Evolutionary conservation across 805 yeast genomes (phyloP), one percentile per base, ranked within the genome.

Genomic region (baker's yeast (Saccharomyces cerevisiae)): DNA sequence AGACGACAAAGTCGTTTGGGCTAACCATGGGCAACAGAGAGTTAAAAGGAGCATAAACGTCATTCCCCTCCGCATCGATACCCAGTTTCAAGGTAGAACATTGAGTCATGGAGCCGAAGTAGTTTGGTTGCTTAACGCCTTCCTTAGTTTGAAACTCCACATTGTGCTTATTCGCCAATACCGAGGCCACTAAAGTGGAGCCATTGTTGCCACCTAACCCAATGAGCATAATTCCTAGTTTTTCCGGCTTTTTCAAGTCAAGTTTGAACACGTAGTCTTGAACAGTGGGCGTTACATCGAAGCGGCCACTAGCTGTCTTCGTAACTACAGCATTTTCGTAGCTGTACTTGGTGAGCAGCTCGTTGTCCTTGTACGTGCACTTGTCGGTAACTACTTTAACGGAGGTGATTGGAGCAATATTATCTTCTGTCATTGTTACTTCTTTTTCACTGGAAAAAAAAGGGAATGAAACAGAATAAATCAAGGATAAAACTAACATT

Each of bases 121-220:
- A 91, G 74, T 90, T 91, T 61, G 90, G 85, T 54, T 84, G 78
- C 59, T 77, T 77, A 49, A 82, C 78, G 52, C 96, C 96, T 84
- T 54, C 63, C 74, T 89, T 90, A 64, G 87, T 89, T 67, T 87
- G 83, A 76, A 91, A 91, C 51, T 81, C 72, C 59, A 91, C 70
- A 58, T 87, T 79, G 70, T 87, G 79, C 65, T 85, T 89, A 77
- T 91, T 91, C 56, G 97, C 96, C 60, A 87, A 80, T 51, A 84
- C 78, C 9, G 97, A 85, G 48, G 92, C 90, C 53, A 90, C 81
- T 60, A 92, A 78, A 13, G 98, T 91, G 55, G 97, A 80, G 72
- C 97, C 98, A 68, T 91, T 91, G 78, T 91, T 91, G 73, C 98
- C 98, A 63, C 97, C 97, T 61, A 91, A 78, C 62, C 98, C 98